Evolutionary conservation across 352 stramenopile species (phyloP).

Genomic region (Phytophthora ramorum): DNA sequence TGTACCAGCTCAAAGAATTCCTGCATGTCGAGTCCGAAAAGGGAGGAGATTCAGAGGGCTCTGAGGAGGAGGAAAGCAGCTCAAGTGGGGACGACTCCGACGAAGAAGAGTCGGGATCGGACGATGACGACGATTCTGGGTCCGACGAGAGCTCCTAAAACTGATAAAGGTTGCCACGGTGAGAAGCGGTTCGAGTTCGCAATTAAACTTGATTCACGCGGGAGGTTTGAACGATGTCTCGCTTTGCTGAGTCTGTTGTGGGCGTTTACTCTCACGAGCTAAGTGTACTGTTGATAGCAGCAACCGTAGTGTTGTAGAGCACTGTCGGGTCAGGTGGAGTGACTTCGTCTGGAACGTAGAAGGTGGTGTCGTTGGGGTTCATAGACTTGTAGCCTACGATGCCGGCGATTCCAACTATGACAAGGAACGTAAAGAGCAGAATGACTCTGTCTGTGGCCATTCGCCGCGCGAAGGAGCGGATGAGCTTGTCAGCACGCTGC

Average conservation of each 20-base stretch:
- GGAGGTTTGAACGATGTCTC: constrained; percentile 9
- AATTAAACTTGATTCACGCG: constrained; percentile 26
- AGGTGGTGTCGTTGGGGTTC: constrained; percentile 76
- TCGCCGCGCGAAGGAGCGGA: constrained; percentile 78
- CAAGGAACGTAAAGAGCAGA: constrained; percentile 78
- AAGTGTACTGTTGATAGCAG: constrained; percentile 64
- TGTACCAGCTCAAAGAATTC: constrained; percentile 76
- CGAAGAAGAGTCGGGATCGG: constrained; percentile 26
- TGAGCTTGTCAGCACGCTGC: constrained; percentile 81
- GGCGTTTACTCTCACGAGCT: constrained; percentile 27
- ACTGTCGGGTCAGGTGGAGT: constrained; percentile 75
- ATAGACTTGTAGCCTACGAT: constrained; percentile 89
- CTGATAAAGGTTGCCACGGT: neutral
- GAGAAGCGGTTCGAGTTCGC: neutral
- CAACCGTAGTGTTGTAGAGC: constrained; percentile 82
- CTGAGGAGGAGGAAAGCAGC: constrained; percentile 30
- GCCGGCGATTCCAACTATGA: constrained; percentile 79
- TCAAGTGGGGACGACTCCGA: constrained; percentile 25
- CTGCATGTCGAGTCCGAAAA: constrained; percentile 34
- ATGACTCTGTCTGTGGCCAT: constrained; percentile 89
- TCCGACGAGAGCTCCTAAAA: constrained; percentile 31
- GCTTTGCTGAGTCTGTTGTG: constrained; percentile 3
- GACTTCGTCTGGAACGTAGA: constrained; percentile 88
- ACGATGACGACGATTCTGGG: constrained; percentile 32
- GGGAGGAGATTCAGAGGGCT: constrained; percentile 34